Evolutionary conservation across 495 filamentous ascomycete species (phyloP).

Genomic region (Xylaria intraflava): DNA sequence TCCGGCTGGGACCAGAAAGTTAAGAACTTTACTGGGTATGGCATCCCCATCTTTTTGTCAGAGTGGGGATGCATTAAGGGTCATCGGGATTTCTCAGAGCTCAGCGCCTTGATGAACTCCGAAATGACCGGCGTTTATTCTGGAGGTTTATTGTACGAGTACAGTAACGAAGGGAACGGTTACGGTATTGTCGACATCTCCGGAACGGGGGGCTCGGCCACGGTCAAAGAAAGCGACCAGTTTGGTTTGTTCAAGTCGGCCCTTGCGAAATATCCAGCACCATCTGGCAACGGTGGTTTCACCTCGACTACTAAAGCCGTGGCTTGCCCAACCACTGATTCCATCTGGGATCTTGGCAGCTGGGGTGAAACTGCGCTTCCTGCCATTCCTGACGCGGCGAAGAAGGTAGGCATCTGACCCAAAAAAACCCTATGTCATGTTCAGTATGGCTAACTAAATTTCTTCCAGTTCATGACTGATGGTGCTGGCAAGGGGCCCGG

Average conservation of each 20-base stretch:
- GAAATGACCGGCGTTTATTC: slow-evolving; percentile 92
- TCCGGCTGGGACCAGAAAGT: slow-evolving; percentile 93
- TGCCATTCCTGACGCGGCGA: slow-evolving; percentile 61
- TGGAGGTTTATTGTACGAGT: slow-evolving; percentile 94
- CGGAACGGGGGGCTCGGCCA: slow-evolving; percentile 42
- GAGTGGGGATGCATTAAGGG: slow-evolving; percentile 87
- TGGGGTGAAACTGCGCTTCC: slow-evolving; percentile 55
- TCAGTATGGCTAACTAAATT: slow-evolving; percentile 12
- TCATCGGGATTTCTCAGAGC: slow-evolving; percentile 74
- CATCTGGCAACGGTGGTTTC: slow-evolving; percentile 70
- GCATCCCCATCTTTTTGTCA: slow-evolving; percentile 88
- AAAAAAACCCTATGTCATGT: background rate
- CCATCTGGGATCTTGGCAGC: slow-evolving; percentile 62
- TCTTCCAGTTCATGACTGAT: slow-evolving; percentile 57
- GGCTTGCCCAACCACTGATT: slow-evolving; percentile 61
- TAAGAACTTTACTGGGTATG: slow-evolving; percentile 81
- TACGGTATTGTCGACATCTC: slow-evolving; percentile 74
- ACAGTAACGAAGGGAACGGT: slow-evolving; percentile 66
- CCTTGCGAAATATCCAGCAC: slow-evolving; percentile 55
- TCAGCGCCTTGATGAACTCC: slow-evolving; percentile 68
- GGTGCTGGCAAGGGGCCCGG: slow-evolving; percentile 70
- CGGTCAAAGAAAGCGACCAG: slow-evolving; percentile 44
- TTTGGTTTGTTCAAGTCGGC: slow-evolving; percentile 62
- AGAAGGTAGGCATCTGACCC: slow-evolving; percentile 22
- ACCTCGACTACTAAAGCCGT: slow-evolving; percentile 57